phyloP scores from a whole-genome alignment of 116 monocot genomes.

The Phalaenopsis hybrid region DNA sequence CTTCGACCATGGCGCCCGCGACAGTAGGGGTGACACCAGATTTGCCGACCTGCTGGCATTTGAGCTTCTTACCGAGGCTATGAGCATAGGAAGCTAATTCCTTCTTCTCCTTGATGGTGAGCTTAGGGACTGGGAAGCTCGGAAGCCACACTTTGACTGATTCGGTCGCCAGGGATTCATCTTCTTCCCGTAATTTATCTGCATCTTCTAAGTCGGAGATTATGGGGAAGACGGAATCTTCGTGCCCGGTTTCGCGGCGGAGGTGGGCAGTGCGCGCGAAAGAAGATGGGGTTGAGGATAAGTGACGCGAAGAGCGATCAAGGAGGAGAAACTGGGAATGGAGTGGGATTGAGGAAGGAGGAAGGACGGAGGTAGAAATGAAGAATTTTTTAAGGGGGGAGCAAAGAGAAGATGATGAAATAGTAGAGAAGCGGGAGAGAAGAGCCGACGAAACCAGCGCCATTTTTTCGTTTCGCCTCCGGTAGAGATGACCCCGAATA shows the following conservation, averaged over 20 bases:
- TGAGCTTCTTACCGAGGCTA: constrained; percentile 87
- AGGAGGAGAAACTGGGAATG: neutral
- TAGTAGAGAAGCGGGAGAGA: constrained; percentile 9
- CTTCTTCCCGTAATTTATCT: neutral
- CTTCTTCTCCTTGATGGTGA: constrained; percentile 87
- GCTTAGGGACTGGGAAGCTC: constrained; percentile 33
- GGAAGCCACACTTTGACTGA: constrained; percentile 12
- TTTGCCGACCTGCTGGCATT: constrained; percentile 86
- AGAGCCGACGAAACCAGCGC: constrained; percentile 2
- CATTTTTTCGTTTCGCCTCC: neutral
- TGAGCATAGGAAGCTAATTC: constrained; percentile 88
- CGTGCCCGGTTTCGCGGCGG: neutral
- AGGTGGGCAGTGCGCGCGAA: neutral
- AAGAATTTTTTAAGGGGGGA: constrained; percentile 2
- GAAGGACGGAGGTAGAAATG: neutral
- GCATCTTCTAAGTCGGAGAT: neutral
- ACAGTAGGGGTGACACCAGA: constrained; percentile 66
- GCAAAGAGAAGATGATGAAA: neutral
- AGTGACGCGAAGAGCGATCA: neutral
- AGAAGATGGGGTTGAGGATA: neutral
- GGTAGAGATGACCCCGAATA: too few relatives aligned
- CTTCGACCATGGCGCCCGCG: constrained; percentile 62
- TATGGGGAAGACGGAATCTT: neutral
- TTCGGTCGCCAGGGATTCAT: neutral
- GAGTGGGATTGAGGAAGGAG: neutral